Evolutionary conservation across 2,329 filamentous ascomycete genomes (phyloP).

Genomic region (Elsinoe necatrix): DNA sequence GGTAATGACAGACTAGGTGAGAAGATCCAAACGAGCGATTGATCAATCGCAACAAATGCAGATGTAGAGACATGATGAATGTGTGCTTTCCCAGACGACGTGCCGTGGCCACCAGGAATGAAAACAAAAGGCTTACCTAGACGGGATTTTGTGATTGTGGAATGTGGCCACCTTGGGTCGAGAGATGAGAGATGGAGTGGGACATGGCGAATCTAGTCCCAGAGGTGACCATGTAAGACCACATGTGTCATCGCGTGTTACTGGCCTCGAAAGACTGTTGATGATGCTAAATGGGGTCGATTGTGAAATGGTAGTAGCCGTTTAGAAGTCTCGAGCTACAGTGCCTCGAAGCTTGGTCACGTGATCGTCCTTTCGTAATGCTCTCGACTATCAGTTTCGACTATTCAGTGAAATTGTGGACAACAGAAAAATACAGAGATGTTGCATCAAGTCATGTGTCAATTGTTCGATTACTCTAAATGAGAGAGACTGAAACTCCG

Average conservation of each 20-base stretch:
- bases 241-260: too few species aligned
- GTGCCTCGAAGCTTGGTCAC: too few species aligned
- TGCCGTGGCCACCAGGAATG: slow-evolving; percentile 9
- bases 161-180: slow-evolving; percentile 3
- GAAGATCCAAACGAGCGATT: neutral
- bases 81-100: neutral
- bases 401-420: too few species aligned
- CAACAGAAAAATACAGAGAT: too few species aligned
- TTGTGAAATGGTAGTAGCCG: too few species aligned
- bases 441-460: slow-evolving; percentile 11
- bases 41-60: neutral
- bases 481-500: slow-evolving; percentile 12
- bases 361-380: too few species aligned
- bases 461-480: slow-evolving; percentile 15
- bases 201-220: neutral
- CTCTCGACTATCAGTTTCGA: too few species aligned
- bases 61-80: neutral
- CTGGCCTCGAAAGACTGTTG: too few species aligned
- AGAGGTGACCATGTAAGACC: too few species aligned
- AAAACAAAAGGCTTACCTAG: slow-evolving; percentile 15
- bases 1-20: slow-evolving; percentile 13
- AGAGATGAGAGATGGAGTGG: neutral
- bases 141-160: slow-evolving; percentile 5
- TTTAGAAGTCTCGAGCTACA: too few species aligned
- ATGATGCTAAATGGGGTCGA: too few species aligned